phyloP scores from a whole-genome alignment of 2,329 filamentous ascomycete genomes.

The Pestalotiopsis sp. region DNA sequence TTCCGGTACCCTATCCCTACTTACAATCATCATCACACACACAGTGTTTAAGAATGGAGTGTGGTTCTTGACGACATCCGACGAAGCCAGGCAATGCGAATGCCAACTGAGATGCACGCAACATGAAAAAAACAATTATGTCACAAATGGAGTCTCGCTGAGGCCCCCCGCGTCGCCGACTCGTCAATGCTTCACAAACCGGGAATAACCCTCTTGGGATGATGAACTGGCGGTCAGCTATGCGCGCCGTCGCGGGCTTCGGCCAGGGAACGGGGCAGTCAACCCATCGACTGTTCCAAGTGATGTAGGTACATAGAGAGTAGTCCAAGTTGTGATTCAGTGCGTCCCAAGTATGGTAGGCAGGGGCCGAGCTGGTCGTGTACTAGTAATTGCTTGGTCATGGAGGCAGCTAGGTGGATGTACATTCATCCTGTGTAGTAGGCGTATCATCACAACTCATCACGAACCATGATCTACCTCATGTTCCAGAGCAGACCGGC shows the following conservation, averaged over 20 bases:
- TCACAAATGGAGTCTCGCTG: conserved; percentile 9
- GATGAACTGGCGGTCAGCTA: conserved; percentile 55
- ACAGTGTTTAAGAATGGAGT: conserved; percentile 13
- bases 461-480: conserved; percentile 44
- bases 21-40: conserved; percentile 16
- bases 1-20: conserved; percentile 14
- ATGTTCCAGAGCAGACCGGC: conserved; percentile 7
- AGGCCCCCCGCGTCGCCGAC: not conserved
- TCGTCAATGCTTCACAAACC: conserved; percentile 28
- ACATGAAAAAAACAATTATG: not conserved
- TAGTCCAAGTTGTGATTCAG: too few species aligned
- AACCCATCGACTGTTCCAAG: not conserved
- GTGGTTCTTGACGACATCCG: conserved; percentile 10
- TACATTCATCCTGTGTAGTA: conserved; percentile 19
- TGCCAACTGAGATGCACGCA: not conserved
- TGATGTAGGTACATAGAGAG: not conserved
- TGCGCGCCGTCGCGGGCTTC: conserved; percentile 23
- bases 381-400: too few species aligned
- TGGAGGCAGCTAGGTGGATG: not conserved
- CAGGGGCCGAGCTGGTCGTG: too few species aligned
- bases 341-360: too few species aligned
- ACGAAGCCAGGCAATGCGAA: conserved; percentile 15
- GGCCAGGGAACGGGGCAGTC: conserved; percentile 22
- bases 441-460: conserved; percentile 28
- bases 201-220: conserved; percentile 30